phyloP scores from a whole-genome alignment of 768 basidiomycete genomes.

The Amanita pseudoporphyria region DNA sequence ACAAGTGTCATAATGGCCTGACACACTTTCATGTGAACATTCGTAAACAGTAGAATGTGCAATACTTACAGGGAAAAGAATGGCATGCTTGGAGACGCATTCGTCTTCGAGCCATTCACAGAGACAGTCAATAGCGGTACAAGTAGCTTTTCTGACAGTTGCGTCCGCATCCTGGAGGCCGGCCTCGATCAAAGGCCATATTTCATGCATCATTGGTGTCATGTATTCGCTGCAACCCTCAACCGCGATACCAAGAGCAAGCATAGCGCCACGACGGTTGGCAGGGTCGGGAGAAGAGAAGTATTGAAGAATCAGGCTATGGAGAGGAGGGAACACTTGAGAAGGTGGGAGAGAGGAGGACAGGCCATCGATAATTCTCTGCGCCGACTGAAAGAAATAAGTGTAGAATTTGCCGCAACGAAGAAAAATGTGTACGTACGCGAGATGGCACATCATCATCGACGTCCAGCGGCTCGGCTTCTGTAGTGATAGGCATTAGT shows the following conservation, averaged over 20 bases:
- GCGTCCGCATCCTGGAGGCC: constrained; percentile 81
- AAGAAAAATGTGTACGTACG: constrained; percentile 33
- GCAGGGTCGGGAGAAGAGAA: constrained; percentile 72
- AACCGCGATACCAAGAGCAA: constrained; percentile 90
- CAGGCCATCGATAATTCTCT: constrained; percentile 90
- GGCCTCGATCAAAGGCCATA: constrained; percentile 91
- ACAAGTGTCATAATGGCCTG: constrained; percentile 89
- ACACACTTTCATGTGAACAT: constrained; percentile 2
- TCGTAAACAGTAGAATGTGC: background rate
- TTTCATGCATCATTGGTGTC: constrained; percentile 81
- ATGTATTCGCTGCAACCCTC: constrained; percentile 98
- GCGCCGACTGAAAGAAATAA: constrained; percentile 53
- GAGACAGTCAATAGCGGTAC: constrained; percentile 89
- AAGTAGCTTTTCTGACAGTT: constrained; percentile 89
- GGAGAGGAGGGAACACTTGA: constrained; percentile 93
- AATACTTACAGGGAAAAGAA: constrained; percentile 72
- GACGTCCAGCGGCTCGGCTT: constrained; percentile 88
- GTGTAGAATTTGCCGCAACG: background rate
- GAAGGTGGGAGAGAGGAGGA: constrained; percentile 87
- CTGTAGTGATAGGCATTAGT: constrained; percentile 89
- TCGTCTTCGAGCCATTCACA: constrained; percentile 98
- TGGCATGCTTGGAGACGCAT: constrained; percentile 70
- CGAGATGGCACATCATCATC: constrained; percentile 90
- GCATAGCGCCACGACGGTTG: constrained; percentile 85
- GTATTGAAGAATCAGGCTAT: constrained; percentile 73